phyloP scores from a whole-genome alignment of 1,284 basidiomycete genomes.

The Moesziomyces sp. region DNA sequence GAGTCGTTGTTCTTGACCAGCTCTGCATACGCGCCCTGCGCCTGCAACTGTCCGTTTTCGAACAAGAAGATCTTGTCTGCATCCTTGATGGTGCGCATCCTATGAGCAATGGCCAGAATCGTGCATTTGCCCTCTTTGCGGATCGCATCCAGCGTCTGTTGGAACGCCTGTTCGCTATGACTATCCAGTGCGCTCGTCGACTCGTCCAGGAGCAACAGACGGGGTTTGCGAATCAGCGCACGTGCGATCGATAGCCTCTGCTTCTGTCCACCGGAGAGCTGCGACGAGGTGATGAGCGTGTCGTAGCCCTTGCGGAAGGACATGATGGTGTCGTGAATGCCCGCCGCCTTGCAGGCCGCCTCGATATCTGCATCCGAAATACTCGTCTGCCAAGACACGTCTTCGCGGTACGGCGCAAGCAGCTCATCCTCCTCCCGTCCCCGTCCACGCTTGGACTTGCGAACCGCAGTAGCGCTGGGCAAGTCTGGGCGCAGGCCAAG shows the following conservation, averaged over 20 bases:
- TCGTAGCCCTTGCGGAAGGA: constrained; percentile 86
- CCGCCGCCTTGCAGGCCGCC: constrained; percentile 18
- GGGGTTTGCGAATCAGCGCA: constrained; percentile 59
- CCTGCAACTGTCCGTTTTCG: constrained; percentile 48
- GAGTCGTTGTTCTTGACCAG: constrained; percentile 35
- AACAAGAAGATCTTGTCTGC: constrained; percentile 62
- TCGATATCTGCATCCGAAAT: constrained; percentile 17
- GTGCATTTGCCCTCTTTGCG: constrained; percentile 55
- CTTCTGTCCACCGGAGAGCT: constrained; percentile 63
- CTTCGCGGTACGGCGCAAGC: constrained; percentile 22
- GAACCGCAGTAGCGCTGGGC: constrained; percentile 9
- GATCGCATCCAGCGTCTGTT: constrained; percentile 47
- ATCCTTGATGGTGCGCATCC: constrained; percentile 60
- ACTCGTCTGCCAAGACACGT: constrained; percentile 19
- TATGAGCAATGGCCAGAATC: constrained; percentile 60
- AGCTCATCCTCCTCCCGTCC: constrained; percentile 50
- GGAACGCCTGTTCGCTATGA: constrained; percentile 59
- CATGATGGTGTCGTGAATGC: constrained; percentile 81
- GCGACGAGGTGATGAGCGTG: constrained; percentile 70
- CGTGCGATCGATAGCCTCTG: constrained; percentile 61
- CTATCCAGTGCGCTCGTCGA: constrained; percentile 63
- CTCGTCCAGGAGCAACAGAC: constrained; percentile 60
- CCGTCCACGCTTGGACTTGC: constrained; percentile 34
- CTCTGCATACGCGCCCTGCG: constrained; percentile 49
- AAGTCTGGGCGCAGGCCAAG: constrained; percentile 41